phyloP scores from a whole-genome alignment of 768 basidiomycete species.

The Mrakia gelida region DNA sequence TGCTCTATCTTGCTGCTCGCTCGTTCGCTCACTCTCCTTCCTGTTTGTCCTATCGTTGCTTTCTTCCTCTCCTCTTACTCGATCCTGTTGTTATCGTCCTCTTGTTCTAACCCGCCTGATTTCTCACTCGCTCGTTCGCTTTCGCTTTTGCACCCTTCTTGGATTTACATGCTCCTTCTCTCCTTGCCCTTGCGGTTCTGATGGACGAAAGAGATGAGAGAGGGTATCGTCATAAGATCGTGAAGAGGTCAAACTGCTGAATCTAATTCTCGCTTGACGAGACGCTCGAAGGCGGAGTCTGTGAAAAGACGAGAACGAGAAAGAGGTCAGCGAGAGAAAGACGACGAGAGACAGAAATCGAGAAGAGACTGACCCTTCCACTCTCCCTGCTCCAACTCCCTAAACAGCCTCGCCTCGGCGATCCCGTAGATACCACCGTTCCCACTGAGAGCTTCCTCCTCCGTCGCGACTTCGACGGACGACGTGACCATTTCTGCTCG shows the following conservation, averaged over 20 bases:
- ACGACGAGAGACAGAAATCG: background rate
- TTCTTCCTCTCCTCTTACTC: too few relatives aligned
- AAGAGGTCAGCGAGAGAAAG: too few relatives aligned
- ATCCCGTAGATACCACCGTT: conserved; percentile 22
- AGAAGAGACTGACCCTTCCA: conserved; percentile 20
- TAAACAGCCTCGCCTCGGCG: conserved; percentile 17
- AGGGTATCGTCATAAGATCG: background rate
- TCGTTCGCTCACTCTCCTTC: too few relatives aligned
- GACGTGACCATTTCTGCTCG: conserved; percentile 50
- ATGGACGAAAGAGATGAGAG: background rate
- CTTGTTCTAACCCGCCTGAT: too few relatives aligned
- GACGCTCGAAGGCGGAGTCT: conserved; percentile 19
- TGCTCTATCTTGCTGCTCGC: too few relatives aligned
- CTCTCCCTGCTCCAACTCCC: conserved; percentile 13
- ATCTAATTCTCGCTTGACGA: conserved; percentile 25
- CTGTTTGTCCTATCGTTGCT: too few relatives aligned
- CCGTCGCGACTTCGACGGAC: conserved; percentile 56
- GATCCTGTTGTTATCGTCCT: too few relatives aligned
- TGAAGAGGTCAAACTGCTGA: background rate
- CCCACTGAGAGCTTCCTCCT: conserved; percentile 39
- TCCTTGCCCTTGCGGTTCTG: background rate
- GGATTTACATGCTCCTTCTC: background rate
- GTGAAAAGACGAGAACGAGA: background rate
- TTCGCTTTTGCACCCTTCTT: too few relatives aligned
- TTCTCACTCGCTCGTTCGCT: too few relatives aligned